phyloP scores from a whole-genome alignment of 2,329 filamentous ascomycete genomes.

The Colletotrichum sublineola region DNA sequence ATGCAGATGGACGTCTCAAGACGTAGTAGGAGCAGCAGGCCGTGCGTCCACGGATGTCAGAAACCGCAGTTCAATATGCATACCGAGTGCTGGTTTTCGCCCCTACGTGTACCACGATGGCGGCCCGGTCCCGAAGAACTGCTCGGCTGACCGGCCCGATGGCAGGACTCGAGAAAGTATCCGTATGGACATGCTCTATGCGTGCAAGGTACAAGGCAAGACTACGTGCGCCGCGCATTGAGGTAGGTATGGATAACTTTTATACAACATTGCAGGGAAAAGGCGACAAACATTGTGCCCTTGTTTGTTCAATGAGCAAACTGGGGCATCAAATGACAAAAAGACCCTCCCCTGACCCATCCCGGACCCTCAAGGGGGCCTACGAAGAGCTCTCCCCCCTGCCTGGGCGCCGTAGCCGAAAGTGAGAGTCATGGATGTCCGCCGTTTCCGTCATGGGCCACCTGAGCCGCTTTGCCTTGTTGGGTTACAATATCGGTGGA shows the following conservation, averaged over 20 bases:
- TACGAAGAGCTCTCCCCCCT: background rate
- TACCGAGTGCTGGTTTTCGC: background rate
- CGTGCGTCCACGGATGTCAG: background rate
- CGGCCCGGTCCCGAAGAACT: slow-evolving; percentile 9
- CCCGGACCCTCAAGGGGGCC: slow-evolving; percentile 3
- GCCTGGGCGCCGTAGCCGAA: slow-evolving; percentile 29
- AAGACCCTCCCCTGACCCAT: background rate
- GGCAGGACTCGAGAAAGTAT: too few species aligned
- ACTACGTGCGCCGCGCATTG: too few species aligned
- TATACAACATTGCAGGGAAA: background rate
- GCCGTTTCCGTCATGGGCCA: slow-evolving; percentile 32
- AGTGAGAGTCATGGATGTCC: slow-evolving; percentile 21
- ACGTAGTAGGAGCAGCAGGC: background rate
- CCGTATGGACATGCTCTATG: too few species aligned
- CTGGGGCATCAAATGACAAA: background rate
- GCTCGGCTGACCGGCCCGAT: background rate
- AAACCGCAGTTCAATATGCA: background rate
- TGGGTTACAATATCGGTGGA: slow-evolving; percentile 38
- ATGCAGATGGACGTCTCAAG: background rate
- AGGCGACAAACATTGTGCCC: background rate
- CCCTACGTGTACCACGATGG: background rate
- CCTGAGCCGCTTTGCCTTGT: slow-evolving; percentile 32
- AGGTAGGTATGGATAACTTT: background rate
- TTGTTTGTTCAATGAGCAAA: background rate
- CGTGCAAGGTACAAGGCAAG: too few species aligned